Conservation (phyloP, 495 filamentous ascomycete species). For the Cladorrhinum samala region DNA sequence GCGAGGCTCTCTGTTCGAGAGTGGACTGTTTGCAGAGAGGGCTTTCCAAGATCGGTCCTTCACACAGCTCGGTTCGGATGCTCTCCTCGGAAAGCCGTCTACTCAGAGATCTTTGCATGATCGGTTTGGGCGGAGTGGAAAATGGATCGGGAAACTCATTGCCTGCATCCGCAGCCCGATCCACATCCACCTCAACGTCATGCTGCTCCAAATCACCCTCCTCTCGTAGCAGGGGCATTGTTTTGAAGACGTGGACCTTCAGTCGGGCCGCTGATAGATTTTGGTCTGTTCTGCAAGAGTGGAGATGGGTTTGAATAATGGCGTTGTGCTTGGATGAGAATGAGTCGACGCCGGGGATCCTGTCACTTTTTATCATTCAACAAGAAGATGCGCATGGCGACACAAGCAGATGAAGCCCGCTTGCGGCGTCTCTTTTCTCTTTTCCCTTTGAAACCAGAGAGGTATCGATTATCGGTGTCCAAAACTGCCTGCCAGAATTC, state of each 20-base stretch:
- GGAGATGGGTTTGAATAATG: neutral
- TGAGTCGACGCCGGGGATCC: slow-evolving; percentile 3
- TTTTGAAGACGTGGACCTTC: neutral
- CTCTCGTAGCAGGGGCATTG: slow-evolving; percentile 58
- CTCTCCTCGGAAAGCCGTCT: slow-evolving; percentile 45
- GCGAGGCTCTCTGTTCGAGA: slow-evolving; percentile 22
- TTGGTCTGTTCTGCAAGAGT: neutral
- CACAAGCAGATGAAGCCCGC: neutral
- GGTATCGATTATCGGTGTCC: too few relatives aligned
- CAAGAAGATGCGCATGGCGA: neutral
- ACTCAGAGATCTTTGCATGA: slow-evolving; percentile 12
- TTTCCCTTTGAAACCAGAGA: too few relatives aligned
- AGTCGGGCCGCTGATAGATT: neutral
- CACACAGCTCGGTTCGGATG: slow-evolving; percentile 51
- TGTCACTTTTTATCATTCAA: slow-evolving; percentile 12
- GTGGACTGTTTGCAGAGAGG: slow-evolving; percentile 25
- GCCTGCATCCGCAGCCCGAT: neutral
- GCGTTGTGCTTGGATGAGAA: neutral
- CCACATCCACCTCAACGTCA: slow-evolving; percentile 4
- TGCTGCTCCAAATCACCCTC: slow-evolving; percentile 24
- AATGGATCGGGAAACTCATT: slow-evolving; percentile 12
- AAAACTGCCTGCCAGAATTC: too few relatives aligned
- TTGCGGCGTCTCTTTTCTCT: neutral
- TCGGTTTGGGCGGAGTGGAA: slow-evolving; percentile 11
- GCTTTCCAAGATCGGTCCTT: slow-evolving; percentile 46